Evolutionary conservation across 306 rosid genomes (phyloP).

Genomic region (Dryas alaskensis): DNA sequence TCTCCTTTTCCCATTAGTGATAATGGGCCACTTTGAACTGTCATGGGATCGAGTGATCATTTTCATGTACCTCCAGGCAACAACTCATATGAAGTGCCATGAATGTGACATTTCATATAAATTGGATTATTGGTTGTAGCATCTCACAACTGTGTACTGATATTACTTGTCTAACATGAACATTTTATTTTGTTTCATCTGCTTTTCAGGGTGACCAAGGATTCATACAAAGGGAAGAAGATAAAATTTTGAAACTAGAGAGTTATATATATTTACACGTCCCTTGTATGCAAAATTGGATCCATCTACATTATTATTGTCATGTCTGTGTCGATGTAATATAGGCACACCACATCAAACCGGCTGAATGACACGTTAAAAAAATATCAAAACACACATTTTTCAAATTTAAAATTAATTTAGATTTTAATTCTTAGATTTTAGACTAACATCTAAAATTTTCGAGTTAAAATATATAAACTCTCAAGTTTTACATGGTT

Average conservation of each 20-base stretch:
- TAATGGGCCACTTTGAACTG: conserved; percentile 19
- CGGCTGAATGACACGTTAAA: no score
- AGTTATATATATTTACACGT: not conserved
- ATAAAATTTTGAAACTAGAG: not conserved
- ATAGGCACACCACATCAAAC: no score
- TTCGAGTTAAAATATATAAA: no score
- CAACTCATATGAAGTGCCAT: conserved; percentile 27
- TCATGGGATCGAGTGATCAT: conserved; percentile 28
- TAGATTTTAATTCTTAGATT: no score
- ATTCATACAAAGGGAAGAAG: conserved; percentile 5
- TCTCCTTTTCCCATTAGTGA: conserved; percentile 2
- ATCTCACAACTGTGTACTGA: conserved; percentile 10
- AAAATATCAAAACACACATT: no score
- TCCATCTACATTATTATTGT: no score
- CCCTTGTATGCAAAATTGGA: no score
- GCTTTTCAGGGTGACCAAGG: not conserved
- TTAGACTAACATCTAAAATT: no score
- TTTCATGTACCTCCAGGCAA: conserved; percentile 25
- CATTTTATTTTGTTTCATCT: conserved; percentile 21
- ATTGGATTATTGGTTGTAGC: not conserved
- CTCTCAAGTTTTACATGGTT: no score
- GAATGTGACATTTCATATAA: conserved; percentile 15
- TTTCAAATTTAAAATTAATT: no score
- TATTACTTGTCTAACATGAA: not conserved
- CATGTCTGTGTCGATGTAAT: no score